phyloP scores from a whole-genome alignment of 345 rosid genomes.

The Brassica carinata region DNA sequence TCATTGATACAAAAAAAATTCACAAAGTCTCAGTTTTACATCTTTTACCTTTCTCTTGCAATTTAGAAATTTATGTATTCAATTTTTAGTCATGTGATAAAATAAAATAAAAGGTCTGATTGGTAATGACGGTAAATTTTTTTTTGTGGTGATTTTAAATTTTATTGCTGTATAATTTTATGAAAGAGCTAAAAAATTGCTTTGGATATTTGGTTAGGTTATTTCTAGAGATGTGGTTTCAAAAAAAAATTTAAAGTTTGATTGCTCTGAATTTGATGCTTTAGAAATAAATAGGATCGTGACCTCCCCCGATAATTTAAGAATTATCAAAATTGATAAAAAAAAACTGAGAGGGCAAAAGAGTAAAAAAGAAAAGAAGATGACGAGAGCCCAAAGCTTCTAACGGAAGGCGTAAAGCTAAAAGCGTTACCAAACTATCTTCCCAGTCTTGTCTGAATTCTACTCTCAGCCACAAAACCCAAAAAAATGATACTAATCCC shows the following conservation, averaged over 20 bases:
- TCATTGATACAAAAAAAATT: background rate
- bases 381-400: conserved; percentile 20
- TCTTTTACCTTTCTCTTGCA: background rate
- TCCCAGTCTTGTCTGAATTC: conserved; percentile 6
- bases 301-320: too few relatives aligned
- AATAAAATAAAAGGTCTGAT: background rate
- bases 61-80: background rate
- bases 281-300: too few relatives aligned
- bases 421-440: conserved; percentile 19
- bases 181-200: too few relatives aligned
- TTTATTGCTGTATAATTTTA: too few relatives aligned
- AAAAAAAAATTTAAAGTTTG: too few relatives aligned
- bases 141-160: too few relatives aligned
- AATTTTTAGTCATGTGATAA: background rate
- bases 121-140: too few relatives aligned
- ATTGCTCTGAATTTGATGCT: too few relatives aligned
- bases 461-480: conserved; percentile 13
- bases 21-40: background rate
- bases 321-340: background rate
- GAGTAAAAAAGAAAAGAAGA: conserved; percentile 4
- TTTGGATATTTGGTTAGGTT: too few relatives aligned
- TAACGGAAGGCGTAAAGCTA: conserved; percentile 20
- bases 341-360: conserved; percentile 1
- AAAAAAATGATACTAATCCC: conserved; percentile 38
- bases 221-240: too few relatives aligned